Percentiles rank a stretch among this genome's conserved stretches.
Evolutionary conservation across 2,329 filamentous ascomycete species (phyloP).

Genomic region (Dothideomycetes sp.): DNA sequence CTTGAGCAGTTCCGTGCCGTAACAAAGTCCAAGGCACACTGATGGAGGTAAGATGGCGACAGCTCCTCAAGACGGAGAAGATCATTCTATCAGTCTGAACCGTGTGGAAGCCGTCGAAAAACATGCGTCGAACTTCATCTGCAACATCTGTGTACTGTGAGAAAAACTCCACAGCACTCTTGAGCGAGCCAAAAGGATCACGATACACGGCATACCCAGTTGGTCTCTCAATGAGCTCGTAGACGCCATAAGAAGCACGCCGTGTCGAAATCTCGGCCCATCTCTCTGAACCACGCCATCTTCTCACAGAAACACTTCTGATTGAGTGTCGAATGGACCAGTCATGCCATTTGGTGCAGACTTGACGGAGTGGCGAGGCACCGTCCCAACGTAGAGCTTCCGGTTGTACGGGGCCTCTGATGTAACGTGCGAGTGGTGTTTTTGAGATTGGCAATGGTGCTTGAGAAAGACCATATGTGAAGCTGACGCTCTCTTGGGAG

Average conservation of each 20-base stretch:
- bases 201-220: slow-evolving; percentile 42
- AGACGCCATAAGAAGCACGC: slow-evolving; percentile 34
- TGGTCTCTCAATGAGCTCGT: slow-evolving; percentile 40
- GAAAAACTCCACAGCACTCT: slow-evolving; percentile 40
- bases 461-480: slow-evolving; percentile 45
- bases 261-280: slow-evolving; percentile 41
- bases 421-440: slow-evolving; percentile 38
- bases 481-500: slow-evolving; percentile 37
- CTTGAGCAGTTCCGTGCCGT: slow-evolving; percentile 37
- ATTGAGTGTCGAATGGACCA: slow-evolving; percentile 45
- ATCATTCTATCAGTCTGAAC: slow-evolving; percentile 42
- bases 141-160: slow-evolving; percentile 37
- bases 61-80: slow-evolving; percentile 39
- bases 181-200: slow-evolving; percentile 42
- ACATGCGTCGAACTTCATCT: slow-evolving; percentile 42
- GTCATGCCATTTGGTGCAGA: slow-evolving; percentile 43
- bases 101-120: slow-evolving; percentile 47
- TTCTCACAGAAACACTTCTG: slow-evolving; percentile 42
- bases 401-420: slow-evolving; percentile 42
- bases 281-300: slow-evolving; percentile 44
- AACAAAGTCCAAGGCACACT: slow-evolving; percentile 46
- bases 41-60: slow-evolving; percentile 38
- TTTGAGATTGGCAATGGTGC: slow-evolving; percentile 38
- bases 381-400: slow-evolving; percentile 45
- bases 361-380: slow-evolving; percentile 39